These are phyloP conservation scores for Ogataea nitratoaversa DNA, from an alignment of 805 yeast genomes.

Conservation along the genomic window DNA sequence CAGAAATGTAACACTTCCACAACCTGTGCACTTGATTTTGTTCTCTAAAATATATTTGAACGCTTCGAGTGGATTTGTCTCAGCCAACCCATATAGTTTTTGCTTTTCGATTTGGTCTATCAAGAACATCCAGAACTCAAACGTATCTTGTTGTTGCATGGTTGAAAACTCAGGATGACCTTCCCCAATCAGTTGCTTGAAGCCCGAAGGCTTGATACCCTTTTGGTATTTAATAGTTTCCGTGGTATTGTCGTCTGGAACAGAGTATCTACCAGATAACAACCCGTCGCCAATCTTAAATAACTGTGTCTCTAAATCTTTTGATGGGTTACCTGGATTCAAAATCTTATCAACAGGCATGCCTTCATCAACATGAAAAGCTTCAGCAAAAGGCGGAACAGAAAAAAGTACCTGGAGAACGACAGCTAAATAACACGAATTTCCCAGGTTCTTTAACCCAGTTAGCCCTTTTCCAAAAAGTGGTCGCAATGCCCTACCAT, in stretches of 20 bases:
- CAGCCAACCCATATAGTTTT: conserved; percentile 30
- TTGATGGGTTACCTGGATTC: conserved; percentile 49
- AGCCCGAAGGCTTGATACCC: conserved; percentile 73
- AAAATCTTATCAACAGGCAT: conserved; percentile 31
- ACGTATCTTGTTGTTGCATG: conserved; percentile 91
- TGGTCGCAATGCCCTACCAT: conserved; percentile 61
- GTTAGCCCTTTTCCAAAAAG: conserved; percentile 74
- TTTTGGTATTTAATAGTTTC: conserved; percentile 52
- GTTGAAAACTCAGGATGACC: conserved; percentile 80
- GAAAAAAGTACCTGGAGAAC: conserved; percentile 69
- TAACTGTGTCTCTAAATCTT: conserved; percentile 69
- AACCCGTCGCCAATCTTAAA: conserved; percentile 79
- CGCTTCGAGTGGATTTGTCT: conserved; percentile 42
- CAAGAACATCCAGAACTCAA: conserved; percentile 75
- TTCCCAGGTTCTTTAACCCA: conserved; percentile 87
- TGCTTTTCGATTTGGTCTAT: conserved; percentile 55
- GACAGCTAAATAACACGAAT: conserved; percentile 86
- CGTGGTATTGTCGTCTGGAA: conserved; percentile 43
- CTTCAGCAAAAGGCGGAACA: conserved; percentile 35
- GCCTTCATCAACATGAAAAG: conserved; percentile 34
- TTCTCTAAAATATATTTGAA: conserved; percentile 66
- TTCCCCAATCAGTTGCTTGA: conserved; percentile 73
- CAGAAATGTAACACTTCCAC: conserved; percentile 57
- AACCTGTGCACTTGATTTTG: conserved; percentile 53
- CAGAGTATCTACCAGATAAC: conserved; percentile 65